Evolutionary conservation across 208 protist species (phyloP), one percentile per base, ranked within the genome.

Genomic region (Acanthamoeba lenticulata): DNA sequence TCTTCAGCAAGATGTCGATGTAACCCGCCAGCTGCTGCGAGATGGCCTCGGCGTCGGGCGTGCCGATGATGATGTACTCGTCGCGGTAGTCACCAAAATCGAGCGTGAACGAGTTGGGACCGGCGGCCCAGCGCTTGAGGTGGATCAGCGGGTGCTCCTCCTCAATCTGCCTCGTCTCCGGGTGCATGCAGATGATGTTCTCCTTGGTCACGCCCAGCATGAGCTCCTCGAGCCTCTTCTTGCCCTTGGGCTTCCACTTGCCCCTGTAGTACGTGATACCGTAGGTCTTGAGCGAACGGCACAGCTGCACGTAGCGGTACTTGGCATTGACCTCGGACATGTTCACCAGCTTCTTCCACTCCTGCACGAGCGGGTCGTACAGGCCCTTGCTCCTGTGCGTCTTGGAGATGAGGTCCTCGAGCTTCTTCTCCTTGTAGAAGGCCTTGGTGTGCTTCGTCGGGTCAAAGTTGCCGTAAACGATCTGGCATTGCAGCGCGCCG

Each of bases 51-150:
- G 94, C 95, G 44, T 97, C 95, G 13, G 62, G 81, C 0, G 96
- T 97, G 40, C 92, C 32, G 15, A 97, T 57, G 15, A 94, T 90
- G 27, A 95, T 95, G 86, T 97, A 97, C 29, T 96, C 93, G 11
- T 95, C 83, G 38, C 95, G 86, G 88, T 98, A 96, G 90, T 97
- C 96, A 90, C 97, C 97, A 95, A 98, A 98, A 94, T 98, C 97
- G 13, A 98, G 62, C n/a, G 97, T 98, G 55, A 98, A 97, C 55
- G 92, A 69, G 21, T 95, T 94, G 11, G 92, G 92, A 29, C 85
- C 90, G 34, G 97, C 96, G 29, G 96, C 97, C 97, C 97, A 98
- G 55, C 97, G 95, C 32, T 94, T 96, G 21, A 98, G 94, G 55
- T 95, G 86, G 44, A 94, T 97, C 24, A 98, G 93, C 44, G 95